Conservation (phyloP, 2,329 filamentous ascomycete genomes). For the Boeremia lycopersici region DNA sequence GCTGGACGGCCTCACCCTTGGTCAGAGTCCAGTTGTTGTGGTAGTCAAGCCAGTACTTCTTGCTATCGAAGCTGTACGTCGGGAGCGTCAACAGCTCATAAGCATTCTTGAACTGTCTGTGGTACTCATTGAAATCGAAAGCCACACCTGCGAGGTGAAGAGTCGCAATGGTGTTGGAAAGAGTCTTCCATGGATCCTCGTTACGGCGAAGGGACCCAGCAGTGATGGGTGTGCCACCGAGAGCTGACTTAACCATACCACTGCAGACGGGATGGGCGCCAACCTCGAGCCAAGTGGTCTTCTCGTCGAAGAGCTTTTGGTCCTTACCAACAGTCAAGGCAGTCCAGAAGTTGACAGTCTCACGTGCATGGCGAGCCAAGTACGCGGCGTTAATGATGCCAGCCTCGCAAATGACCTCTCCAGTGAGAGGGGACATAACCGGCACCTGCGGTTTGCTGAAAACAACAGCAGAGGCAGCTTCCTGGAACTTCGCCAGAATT, state of each 20-base stretch:
- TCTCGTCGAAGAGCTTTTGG: constrained; percentile 65
- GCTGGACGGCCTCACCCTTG: constrained; percentile 65
- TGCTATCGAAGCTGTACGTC: constrained; percentile 71
- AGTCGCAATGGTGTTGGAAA: constrained; percentile 62
- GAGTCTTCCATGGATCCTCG: constrained; percentile 68
- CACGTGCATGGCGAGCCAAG: constrained; percentile 67
- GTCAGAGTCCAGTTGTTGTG: constrained; percentile 73
- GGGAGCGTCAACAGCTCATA: constrained; percentile 69
- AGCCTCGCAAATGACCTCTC: constrained; percentile 63
- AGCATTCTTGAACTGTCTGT: constrained; percentile 64
- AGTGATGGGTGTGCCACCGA: constrained; percentile 61
- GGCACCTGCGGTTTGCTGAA: constrained; percentile 65
- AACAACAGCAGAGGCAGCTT: constrained; percentile 58
- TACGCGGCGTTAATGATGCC: constrained; percentile 66
- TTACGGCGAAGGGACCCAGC: constrained; percentile 67
- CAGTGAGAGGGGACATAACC: constrained; percentile 71
- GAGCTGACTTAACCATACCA: constrained; percentile 70
- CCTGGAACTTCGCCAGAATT: constrained; percentile 66
- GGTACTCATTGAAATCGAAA: constrained; percentile 74
- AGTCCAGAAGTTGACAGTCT: constrained; percentile 71
- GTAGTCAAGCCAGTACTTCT: constrained; percentile 76
- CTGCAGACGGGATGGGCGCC: constrained; percentile 75
- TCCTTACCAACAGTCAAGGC: constrained; percentile 65
- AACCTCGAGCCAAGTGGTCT: constrained; percentile 74
- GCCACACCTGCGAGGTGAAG: constrained; percentile 67